phyloP scores from a whole-genome alignment of 2,329 filamentous ascomycete species.

The Sporothrix schenckii region DNA sequence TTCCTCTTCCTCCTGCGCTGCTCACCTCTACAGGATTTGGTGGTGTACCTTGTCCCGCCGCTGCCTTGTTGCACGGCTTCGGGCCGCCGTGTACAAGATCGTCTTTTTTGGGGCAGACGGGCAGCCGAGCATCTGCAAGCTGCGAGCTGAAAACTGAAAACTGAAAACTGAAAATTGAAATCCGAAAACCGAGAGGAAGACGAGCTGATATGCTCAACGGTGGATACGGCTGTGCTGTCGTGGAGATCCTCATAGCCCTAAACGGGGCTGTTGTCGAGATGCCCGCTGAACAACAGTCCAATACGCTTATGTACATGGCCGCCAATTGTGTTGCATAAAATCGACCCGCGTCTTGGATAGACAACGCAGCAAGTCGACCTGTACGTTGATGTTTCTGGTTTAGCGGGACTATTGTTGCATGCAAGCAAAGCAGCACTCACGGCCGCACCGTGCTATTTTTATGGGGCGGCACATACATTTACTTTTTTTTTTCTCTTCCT shows the following conservation, averaged over 20 bases:
- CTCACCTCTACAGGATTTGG: no score
- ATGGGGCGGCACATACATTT: neutral
- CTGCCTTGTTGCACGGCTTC: conserved; percentile 9
- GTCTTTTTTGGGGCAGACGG: no score
- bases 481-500: neutral
- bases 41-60: conserved; percentile 5
- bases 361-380: neutral
- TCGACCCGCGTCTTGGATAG: no score
- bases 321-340: neutral
- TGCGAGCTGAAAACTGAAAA: no score
- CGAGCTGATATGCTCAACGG: no score
- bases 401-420: neutral
- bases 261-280: neutral
- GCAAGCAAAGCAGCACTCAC: neutral
- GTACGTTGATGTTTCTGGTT: conserved; percentile 13
- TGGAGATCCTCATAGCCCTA: no score
- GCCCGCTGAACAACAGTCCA: neutral
- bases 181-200: no score
- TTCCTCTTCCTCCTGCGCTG: neutral
- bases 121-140: no score
- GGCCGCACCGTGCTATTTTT: neutral
- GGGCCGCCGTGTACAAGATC: conserved; percentile 1
- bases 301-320: neutral
- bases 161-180: no score
- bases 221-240: neutral